A percentile compares a stretch with the other conserved stretches of the same genome.
phyloP scores from a whole-genome alignment of 2,329 filamentous ascomycete species.

The Fusarium kyushuense region DNA sequence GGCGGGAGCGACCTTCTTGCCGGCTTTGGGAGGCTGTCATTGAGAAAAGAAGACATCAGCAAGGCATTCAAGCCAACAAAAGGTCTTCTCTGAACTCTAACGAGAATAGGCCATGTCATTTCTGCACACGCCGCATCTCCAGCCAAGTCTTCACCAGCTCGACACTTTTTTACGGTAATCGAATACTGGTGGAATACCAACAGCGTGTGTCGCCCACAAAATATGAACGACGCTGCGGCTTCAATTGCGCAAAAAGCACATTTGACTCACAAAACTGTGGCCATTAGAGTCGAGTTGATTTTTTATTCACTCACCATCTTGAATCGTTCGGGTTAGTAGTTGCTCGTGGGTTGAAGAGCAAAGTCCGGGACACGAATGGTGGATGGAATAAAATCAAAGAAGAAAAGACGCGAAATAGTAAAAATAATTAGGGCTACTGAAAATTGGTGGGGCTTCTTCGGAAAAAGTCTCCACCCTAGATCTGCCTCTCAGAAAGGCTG shows the following conservation, averaged over 20 bases:
- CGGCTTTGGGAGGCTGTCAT: constrained; percentile 99
- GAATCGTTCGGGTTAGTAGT: constrained; percentile 53
- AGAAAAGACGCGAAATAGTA: constrained; percentile 41
- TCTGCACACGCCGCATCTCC: constrained; percentile 68
- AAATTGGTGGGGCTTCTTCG: neutral
- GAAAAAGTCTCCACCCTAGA: constrained; percentile 1
- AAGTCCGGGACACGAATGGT: constrained; percentile 50
- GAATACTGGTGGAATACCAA: constrained; percentile 52
- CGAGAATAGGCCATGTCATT: constrained; percentile 74
- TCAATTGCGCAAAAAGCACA: constrained; percentile 52
- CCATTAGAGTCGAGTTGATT: constrained; percentile 54
- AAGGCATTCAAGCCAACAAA: constrained; percentile 78
- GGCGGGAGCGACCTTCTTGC: constrained; percentile 98
- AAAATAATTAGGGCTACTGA: constrained; percentile 55
- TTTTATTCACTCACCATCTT: constrained; percentile 58
- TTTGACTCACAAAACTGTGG: constrained; percentile 55
- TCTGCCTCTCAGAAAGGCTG: constrained; percentile 8
- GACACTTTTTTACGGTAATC: constrained; percentile 40
- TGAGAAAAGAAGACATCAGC: constrained; percentile 99
- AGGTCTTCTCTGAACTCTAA: constrained; percentile 93
- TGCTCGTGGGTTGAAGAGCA: constrained; percentile 54
- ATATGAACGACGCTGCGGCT: constrained; percentile 48
- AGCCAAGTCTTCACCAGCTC: constrained; percentile 73
- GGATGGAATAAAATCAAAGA: constrained; percentile 48
- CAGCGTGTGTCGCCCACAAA: constrained; percentile 43